Conservation (phyloP, 2,329 filamentous ascomycete genomes). For the Colletotrichum spaethianum region DNA sequence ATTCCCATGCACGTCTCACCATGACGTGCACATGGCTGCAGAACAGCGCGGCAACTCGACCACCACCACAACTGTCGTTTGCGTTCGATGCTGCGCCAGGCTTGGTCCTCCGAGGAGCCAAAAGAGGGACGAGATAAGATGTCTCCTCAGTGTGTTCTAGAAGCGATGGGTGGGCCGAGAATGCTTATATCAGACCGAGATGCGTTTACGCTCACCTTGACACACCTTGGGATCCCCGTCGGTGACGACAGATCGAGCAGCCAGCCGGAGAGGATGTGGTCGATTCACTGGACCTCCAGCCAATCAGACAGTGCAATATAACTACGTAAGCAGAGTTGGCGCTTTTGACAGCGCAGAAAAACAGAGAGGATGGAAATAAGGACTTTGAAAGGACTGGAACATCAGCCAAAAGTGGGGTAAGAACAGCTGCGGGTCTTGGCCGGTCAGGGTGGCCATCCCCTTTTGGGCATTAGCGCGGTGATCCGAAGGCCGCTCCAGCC, state of each 20-base stretch:
- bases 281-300: not conserved
- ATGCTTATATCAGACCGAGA: constrained; percentile 13
- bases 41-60: no score
- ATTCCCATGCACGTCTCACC: not conserved
- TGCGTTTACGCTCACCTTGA: not conserved
- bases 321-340: not conserved
- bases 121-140: not conserved
- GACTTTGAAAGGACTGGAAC: constrained; percentile 29
- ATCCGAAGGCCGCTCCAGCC: constrained; percentile 18
- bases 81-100: not conserved
- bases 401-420: constrained; percentile 18
- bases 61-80: not conserved
- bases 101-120: not conserved
- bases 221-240: not conserved
- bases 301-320: not conserved
- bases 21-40: constrained; percentile 1
- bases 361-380: not conserved
- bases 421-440: not conserved
- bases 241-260: constrained; percentile 9
- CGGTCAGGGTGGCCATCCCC: not conserved
- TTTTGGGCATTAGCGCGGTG: constrained; percentile 5
- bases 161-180: not conserved
- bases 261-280: not conserved
- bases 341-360: not conserved
- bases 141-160: not conserved